Conservation (phyloP, 371 early-diverging fungal species). For the Funneliformis caledonium region DNA sequence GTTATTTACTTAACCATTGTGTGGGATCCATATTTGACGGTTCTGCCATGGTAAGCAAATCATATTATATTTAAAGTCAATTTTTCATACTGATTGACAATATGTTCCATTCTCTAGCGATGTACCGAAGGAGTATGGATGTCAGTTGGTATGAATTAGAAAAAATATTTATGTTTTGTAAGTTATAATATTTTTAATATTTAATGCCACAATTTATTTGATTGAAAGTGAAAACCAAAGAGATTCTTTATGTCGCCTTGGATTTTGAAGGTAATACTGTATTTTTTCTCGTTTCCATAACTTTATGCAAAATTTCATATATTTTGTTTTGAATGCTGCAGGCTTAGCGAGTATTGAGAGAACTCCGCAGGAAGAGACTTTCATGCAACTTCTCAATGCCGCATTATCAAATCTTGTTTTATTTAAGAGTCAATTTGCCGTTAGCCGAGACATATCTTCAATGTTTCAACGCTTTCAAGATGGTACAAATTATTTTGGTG, state of each 20-base stretch:
- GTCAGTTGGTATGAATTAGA: slow-evolving; percentile 7
- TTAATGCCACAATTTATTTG: neutral
- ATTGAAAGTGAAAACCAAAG: slow-evolving; percentile 16
- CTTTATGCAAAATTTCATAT: too few relatives aligned
- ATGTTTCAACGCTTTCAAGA: slow-evolving; percentile 41
- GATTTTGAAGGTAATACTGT: slow-evolving; percentile 35
- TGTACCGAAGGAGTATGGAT: slow-evolving; percentile 40
- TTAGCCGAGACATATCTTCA: slow-evolving; percentile 35
- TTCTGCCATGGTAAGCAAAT: slow-evolving; percentile 32
- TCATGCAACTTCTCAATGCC: slow-evolving; percentile 44
- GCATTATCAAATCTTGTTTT: slow-evolving; percentile 39
- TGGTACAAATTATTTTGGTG: slow-evolving; percentile 29
- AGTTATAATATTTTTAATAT: neutral
- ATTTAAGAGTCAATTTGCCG: slow-evolving; percentile 37
- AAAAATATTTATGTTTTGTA: neutral
- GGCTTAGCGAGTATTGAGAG: slow-evolving; percentile 42
- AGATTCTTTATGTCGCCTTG: slow-evolving; percentile 38
- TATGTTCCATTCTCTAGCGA: slow-evolving; percentile 3
- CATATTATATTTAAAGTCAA: neutral
- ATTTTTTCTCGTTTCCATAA: neutral
- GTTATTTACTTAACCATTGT: slow-evolving; percentile 35
- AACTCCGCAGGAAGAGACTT: slow-evolving; percentile 44
- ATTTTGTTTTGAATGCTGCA: neutral
- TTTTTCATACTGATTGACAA: neutral
- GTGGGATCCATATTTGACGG: slow-evolving; percentile 38